Evolutionary conservation across 129 eudicot species (phyloP).

Genomic region (Rutidosis leptorrhynchoides): DNA sequence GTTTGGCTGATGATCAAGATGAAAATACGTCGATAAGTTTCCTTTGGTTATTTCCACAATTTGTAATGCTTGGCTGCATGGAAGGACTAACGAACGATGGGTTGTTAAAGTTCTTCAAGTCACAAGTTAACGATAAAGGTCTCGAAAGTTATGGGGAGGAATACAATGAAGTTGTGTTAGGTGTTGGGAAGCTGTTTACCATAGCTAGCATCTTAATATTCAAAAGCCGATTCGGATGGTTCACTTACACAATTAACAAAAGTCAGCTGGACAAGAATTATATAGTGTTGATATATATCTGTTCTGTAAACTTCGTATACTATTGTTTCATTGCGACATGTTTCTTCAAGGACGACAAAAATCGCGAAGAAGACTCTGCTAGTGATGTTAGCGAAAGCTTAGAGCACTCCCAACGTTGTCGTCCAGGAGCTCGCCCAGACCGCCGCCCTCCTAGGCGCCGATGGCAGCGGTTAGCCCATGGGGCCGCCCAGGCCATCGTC

Average conservation of each 20-base stretch:
- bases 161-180: conserved; percentile 15
- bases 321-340: background rate
- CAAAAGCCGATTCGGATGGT: background rate
- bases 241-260: conserved; percentile 12
- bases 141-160: conserved; percentile 13
- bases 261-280: conserved; percentile 20
- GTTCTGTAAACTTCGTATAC: background rate
- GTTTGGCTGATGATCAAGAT: background rate
- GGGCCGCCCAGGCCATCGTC: too few species aligned
- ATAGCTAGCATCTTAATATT: background rate
- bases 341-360: background rate
- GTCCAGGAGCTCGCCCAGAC: too few species aligned
- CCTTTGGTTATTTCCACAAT: conserved; percentile 30
- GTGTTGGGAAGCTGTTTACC: conserved; percentile 10
- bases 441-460: too few species aligned
- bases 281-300: background rate
- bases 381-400: too few species aligned
- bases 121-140: background rate
- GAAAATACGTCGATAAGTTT: conserved; percentile 12
- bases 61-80: conserved; percentile 21
- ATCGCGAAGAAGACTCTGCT: too few species aligned
- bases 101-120: conserved; percentile 9
- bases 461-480: too few species aligned
- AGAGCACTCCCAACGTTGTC: too few species aligned
- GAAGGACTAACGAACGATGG: conserved; percentile 23